Evolutionary conservation across 768 basidiomycete species (phyloP).

Genomic region (Rhodotorula babjevae): DNA sequence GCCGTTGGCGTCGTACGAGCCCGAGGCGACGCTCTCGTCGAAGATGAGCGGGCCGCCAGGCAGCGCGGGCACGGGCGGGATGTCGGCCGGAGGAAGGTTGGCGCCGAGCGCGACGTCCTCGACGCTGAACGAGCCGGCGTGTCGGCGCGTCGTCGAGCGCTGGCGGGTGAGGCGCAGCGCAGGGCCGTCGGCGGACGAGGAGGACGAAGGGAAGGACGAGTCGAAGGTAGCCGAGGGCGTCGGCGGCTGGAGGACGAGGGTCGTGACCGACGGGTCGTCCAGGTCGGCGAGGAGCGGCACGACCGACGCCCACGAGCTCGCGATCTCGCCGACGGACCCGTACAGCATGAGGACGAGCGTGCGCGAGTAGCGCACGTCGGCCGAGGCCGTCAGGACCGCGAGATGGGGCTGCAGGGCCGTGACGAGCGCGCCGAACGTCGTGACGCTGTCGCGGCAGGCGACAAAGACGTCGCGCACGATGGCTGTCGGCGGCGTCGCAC

Average conservation of each 20-base stretch:
- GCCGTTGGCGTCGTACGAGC: no score
- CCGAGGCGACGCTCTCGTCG: not conserved
- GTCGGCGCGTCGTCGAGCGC: constrained; percentile 30
- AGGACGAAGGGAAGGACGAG: not conserved
- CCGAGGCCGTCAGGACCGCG: constrained; percentile 64
- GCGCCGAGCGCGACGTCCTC: constrained; percentile 42
- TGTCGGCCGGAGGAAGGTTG: constrained; percentile 31
- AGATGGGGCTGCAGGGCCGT: constrained; percentile 75
- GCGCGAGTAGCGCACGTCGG: constrained; percentile 80
- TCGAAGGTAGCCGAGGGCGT: constrained; percentile 27
- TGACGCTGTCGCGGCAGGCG: constrained; percentile 75
- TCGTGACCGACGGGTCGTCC: constrained; percentile 44
- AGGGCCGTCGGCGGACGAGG: not conserved
- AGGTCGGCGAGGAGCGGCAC: constrained; percentile 63
- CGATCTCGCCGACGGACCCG: constrained; percentile 82
- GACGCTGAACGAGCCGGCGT: constrained; percentile 43
- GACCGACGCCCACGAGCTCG: constrained; percentile 75
- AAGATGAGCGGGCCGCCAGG: constrained; percentile 1
- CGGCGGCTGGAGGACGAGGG: constrained; percentile 40
- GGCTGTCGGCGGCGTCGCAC: constrained; percentile 62
- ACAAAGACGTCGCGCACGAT: constrained; percentile 75
- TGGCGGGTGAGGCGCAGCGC: constrained; percentile 17
- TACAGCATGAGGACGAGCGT: constrained; percentile 82
- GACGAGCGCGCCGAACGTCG: constrained; percentile 80
- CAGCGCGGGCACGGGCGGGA: constrained; percentile 23